A percentile compares a stretch with the other conserved stretches of the same genome.
Evolutionary conservation across 208 protist species (phyloP).

Genomic region (Jaenimonas drosophilae): DNA sequence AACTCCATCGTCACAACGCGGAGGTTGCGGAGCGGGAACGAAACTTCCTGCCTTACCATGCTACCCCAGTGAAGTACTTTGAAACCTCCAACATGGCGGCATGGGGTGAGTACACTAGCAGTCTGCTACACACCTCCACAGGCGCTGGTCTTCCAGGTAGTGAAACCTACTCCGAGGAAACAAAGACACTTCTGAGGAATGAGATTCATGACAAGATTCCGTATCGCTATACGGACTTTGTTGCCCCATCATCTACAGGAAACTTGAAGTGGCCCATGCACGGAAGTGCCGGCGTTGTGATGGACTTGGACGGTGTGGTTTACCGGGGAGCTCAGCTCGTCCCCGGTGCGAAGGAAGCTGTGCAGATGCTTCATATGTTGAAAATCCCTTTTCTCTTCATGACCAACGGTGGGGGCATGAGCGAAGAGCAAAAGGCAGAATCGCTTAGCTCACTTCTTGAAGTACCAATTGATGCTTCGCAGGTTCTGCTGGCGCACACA

Average conservation of each 20-base stretch:
- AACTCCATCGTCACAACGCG: constrained; percentile 39
- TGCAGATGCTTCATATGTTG: constrained; percentile 48
- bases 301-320: constrained; percentile 83
- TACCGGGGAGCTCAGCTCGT: constrained; percentile 55
- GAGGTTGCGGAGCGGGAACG: constrained; percentile 20
- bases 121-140: background rate
- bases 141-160: background rate
- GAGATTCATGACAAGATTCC: constrained; percentile 70
- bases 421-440: constrained; percentile 61
- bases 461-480: constrained; percentile 29
- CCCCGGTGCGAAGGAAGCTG: constrained; percentile 50
- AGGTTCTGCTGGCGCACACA: constrained; percentile 67
- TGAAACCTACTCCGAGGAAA: constrained; percentile 28
- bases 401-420: constrained; percentile 63
- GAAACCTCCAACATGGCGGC: constrained; percentile 57
- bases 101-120: constrained; percentile 57
- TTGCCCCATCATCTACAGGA: constrained; percentile 4
- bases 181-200: constrained; percentile 22
- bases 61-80: constrained; percentile 50
- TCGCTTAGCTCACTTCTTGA: constrained; percentile 53
- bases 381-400: constrained; percentile 77
- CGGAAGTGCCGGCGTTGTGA: constrained; percentile 61
- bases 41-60: constrained; percentile 73
- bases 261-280: constrained; percentile 57
- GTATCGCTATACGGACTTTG: constrained; percentile 49